Evolutionary conservation across 2,329 filamentous ascomycete species (phyloP).

Genomic region (Botryotinia convoluta): DNA sequence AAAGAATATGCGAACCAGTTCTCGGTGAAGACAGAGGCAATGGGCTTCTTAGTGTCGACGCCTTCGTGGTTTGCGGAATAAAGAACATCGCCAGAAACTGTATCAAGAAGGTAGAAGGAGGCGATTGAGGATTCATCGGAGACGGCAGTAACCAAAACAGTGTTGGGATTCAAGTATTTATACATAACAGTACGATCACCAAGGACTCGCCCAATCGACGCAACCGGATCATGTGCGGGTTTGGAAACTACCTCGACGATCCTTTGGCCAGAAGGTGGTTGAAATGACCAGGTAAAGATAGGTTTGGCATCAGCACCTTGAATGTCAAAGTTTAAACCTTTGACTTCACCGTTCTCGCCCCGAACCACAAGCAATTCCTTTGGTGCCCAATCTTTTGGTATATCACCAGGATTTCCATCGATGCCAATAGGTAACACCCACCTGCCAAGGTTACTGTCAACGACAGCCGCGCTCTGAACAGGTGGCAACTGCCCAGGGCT

Average conservation of each 20-base stretch:
- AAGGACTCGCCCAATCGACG: conserved; percentile 91
- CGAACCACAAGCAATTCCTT: conserved; percentile 55
- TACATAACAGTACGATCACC: conserved; percentile 92
- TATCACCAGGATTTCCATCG: conserved; percentile 48
- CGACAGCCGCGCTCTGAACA: conserved; percentile 49
- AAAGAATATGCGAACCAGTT: conserved; percentile 95
- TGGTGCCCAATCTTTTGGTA: conserved; percentile 48
- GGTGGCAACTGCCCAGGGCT: conserved; percentile 42
- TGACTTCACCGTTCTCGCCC: conserved; percentile 48
- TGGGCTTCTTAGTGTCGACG: conserved; percentile 70
- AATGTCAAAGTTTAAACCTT: conserved; percentile 53
- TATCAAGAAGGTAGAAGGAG: conserved; percentile 78
- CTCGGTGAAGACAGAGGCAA: conserved; percentile 79
- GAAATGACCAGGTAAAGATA: conserved; percentile 69
- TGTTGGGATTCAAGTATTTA: conserved; percentile 93
- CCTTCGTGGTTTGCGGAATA: conserved; percentile 67
- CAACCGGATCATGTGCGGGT: conserved; percentile 78
- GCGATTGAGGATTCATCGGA: conserved; percentile 58
- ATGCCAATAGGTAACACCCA: conserved; percentile 54
- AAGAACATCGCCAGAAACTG: conserved; percentile 78
- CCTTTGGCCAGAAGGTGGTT: conserved; percentile 61
- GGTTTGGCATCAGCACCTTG: conserved; percentile 44
- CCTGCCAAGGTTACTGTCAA: conserved; percentile 52
- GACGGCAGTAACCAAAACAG: conserved; percentile 70
- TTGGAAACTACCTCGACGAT: conserved; percentile 67